Conservation (phyloP, 352 stramenopile species). For the Albugo laibachii region DNA sequence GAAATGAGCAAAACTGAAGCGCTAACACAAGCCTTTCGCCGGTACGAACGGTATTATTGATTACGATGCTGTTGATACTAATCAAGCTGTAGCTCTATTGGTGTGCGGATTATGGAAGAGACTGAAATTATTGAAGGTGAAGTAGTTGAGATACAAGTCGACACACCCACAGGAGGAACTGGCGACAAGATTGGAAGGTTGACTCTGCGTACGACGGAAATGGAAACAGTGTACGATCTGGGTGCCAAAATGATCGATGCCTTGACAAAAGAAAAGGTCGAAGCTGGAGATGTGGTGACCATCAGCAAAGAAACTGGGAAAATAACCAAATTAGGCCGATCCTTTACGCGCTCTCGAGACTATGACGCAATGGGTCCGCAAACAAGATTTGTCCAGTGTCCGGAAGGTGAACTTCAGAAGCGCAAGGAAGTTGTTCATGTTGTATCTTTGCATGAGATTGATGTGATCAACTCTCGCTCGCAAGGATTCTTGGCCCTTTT, state of each 20-base stretch:
- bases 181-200: constrained; percentile 82
- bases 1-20: constrained; percentile 99
- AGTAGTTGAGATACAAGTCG: constrained; percentile 98
- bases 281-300: constrained; percentile 97
- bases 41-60: constrained; percentile 8
- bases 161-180: constrained; percentile 57
- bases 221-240: constrained; percentile 99
- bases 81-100: constrained; percentile 70
- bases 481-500: constrained; percentile 99
- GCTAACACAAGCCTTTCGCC: constrained; percentile 94
- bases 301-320: constrained; percentile 99
- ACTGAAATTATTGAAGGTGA: constrained; percentile 99
- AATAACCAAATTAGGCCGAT: constrained; percentile 95
- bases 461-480: constrained; percentile 98
- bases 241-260: constrained; percentile 99
- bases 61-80: not conserved
- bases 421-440: constrained; percentile 96
- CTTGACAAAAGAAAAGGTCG: constrained; percentile 97
- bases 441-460: constrained; percentile 97
- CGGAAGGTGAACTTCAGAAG: constrained; percentile 97
- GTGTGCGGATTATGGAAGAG: constrained; percentile 98
- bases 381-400: constrained; percentile 73
- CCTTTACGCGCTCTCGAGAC: constrained; percentile 92
- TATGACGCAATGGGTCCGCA: constrained; percentile 96
- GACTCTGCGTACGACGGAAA: constrained; percentile 98